phyloP scores from a whole-genome alignment of 2,329 filamentous ascomycete genomes.

The Xylaria sp. region DNA sequence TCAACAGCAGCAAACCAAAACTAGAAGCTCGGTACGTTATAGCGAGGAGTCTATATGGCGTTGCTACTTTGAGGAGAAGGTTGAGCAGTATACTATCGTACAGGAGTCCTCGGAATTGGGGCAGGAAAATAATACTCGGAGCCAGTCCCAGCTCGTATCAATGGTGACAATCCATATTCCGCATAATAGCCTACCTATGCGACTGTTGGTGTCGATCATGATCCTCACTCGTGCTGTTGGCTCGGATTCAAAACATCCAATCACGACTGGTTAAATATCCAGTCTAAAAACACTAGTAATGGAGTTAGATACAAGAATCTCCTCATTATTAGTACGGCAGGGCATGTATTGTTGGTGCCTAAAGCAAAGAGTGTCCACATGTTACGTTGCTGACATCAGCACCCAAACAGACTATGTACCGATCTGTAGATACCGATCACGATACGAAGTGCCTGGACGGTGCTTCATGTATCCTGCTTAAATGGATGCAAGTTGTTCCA shows the following conservation, averaged over 20 bases:
- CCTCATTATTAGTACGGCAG: neutral
- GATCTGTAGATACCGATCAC: neutral
- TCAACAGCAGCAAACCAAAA: neutral
- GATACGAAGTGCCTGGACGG: neutral
- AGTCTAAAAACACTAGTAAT: neutral
- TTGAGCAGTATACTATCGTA: neutral
- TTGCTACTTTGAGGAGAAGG: neutral
- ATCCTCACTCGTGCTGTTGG: neutral
- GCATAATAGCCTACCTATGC: neutral
- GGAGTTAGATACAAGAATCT: neutral
- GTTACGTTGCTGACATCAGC: constrained; percentile 10
- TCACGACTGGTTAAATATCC: neutral
- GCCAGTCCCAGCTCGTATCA: neutral
- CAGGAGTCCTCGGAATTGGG: neutral
- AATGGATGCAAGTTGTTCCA: neutral
- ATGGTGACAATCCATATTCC: neutral
- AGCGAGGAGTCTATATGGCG: too few relatives aligned
- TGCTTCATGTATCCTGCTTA: neutral
- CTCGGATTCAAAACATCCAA: neutral
- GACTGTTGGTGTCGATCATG: neutral
- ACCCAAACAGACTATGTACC: neutral
- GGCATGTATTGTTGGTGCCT: constrained; percentile 22
- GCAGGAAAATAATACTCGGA: neutral
- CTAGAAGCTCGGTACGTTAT: neutral
- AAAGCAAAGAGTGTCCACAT: constrained; percentile 1